Conservation (phyloP, 352 stramenopile genomes). For the Phytopythium boreale region DNA sequence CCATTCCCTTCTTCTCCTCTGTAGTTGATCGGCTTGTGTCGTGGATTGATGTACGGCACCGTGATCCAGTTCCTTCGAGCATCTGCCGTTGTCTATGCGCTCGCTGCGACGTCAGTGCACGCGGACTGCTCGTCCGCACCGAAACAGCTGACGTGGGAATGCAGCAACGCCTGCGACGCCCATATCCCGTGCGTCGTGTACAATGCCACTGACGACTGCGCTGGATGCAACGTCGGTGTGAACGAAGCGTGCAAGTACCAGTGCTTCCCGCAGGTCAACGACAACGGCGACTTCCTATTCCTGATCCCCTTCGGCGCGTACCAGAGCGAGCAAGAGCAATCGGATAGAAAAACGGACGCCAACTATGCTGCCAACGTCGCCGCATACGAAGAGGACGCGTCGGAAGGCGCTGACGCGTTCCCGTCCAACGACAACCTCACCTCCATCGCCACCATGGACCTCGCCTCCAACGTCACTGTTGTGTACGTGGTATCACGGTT, state of each 20-base stretch:
- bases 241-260: not conserved
- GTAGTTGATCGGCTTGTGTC: too few species aligned
- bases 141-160: constrained; percentile 6
- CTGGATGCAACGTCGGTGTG: not conserved
- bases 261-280: not conserved
- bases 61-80: too few species aligned
- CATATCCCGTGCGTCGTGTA: not conserved
- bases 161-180: not conserved
- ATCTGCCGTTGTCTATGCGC: too few species aligned
- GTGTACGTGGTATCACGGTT: not conserved
- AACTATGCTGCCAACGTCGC: not conserved
- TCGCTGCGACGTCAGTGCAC: not conserved
- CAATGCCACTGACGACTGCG: constrained; percentile 3
- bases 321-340: not conserved
- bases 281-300: not conserved
- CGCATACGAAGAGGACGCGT: not conserved
- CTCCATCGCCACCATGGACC: constrained; percentile 39
- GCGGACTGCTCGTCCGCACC: not conserved
- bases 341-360: not conserved
- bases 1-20: too few species aligned
- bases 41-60: too few species aligned
- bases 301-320: not conserved
- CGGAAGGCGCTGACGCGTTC: not conserved
- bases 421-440: constrained; percentile 2
- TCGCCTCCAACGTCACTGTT: constrained; percentile 31